These are phyloP conservation scores for Nemania abortiva DNA, from an alignment of 2,329 filamentous ascomycete genomes.

Conservation along the genomic window DNA sequence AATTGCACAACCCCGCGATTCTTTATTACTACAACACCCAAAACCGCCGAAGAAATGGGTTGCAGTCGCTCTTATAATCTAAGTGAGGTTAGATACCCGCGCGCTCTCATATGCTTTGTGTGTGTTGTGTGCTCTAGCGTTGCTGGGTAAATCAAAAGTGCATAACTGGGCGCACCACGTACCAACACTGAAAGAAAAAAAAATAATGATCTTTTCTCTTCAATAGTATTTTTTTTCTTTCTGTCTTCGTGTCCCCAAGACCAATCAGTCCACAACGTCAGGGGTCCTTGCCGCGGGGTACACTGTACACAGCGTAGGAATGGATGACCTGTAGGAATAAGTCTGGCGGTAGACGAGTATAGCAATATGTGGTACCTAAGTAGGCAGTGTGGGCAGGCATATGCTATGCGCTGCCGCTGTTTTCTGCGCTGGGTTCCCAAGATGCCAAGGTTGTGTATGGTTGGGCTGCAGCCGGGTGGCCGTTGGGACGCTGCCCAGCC, in stretches of 20 bases:
- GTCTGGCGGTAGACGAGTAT: neutral
- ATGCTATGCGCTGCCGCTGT: slow-evolving; percentile 4
- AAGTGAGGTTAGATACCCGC: slow-evolving; percentile 10
- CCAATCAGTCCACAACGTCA: slow-evolving; percentile 50
- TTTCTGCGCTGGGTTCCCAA: slow-evolving; percentile 27
- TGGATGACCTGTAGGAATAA: neutral
- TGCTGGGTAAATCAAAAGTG: slow-evolving; percentile 19
- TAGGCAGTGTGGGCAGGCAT: neutral
- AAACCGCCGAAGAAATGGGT: neutral
- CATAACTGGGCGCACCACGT: slow-evolving; percentile 19
- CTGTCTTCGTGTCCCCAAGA: neutral
- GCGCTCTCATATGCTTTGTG: slow-evolving; percentile 5
- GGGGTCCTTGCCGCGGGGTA: slow-evolving; percentile 48
- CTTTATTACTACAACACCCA: neutral
- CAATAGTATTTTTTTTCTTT: neutral
- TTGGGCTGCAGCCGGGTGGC: slow-evolving; percentile 51
- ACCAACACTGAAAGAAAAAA: slow-evolving; percentile 16
- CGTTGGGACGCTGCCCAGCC: slow-evolving; percentile 48
- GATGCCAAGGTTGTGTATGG: slow-evolving; percentile 38
- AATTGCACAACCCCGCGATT: neutral
- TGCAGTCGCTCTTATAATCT: neutral
- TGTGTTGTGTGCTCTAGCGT: neutral
- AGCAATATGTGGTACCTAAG: neutral
- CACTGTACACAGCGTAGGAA: slow-evolving; percentile 47
- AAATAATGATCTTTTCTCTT: neutral